phyloP scores from a whole-genome alignment of 352 stramenopile species.

The Plasmopara viticola region DNA sequence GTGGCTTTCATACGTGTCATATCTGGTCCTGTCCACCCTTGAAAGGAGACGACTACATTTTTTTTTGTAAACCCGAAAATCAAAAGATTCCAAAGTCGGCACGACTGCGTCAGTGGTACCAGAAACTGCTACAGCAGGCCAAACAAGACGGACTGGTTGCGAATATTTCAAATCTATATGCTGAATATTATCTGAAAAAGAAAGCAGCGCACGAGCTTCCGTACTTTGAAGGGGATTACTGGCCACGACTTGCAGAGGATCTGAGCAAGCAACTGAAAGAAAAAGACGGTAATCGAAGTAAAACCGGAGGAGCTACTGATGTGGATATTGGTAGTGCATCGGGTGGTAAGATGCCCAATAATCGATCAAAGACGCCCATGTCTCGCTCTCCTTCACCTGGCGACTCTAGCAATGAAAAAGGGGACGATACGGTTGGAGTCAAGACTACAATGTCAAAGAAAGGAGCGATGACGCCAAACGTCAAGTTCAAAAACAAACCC shows the following conservation, averaged over 20 bases:
- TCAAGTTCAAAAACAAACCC: conserved; percentile 71
- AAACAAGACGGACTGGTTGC: conserved; percentile 77
- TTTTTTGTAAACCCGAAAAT: conserved; percentile 87
- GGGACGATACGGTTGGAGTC: conserved; percentile 5
- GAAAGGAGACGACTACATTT: conserved; percentile 88
- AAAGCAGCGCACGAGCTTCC: conserved; percentile 87
- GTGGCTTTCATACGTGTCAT: conserved; percentile 80
- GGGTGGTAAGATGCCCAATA: conserved; percentile 10
- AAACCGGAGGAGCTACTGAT: conserved; percentile 16
- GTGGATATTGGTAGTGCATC: background rate
- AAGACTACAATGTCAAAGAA: conserved; percentile 20
- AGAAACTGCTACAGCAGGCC: conserved; percentile 71
- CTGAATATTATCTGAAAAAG: conserved; percentile 86
- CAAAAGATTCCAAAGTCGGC: conserved; percentile 87
- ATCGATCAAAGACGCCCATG: conserved; percentile 35
- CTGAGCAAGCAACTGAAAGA: conserved; percentile 98
- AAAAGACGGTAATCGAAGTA: conserved; percentile 53
- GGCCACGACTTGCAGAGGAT: conserved; percentile 96
- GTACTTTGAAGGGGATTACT: conserved; percentile 99
- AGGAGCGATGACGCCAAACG: conserved; percentile 20
- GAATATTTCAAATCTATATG: conserved; percentile 81
- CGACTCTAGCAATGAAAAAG: conserved; percentile 34
- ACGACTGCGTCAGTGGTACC: conserved; percentile 82
- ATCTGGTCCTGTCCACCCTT: conserved; percentile 88
- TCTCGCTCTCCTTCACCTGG: conserved; percentile 45